Evolutionary conservation across 768 basidiomycete species (phyloP).

Genomic region (Tremella yokohamensis): DNA sequence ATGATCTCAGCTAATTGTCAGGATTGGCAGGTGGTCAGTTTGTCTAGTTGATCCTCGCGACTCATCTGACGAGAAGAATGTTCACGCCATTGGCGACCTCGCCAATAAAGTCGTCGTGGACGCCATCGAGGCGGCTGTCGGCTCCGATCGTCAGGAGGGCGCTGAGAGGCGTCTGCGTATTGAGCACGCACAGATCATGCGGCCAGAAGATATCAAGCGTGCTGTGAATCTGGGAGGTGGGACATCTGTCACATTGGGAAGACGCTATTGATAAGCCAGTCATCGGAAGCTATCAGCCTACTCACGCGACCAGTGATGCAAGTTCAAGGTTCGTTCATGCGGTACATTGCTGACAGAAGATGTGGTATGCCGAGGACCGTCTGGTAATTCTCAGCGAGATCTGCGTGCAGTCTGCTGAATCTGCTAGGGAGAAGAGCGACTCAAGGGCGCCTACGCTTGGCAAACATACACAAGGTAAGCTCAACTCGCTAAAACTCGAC

Average conservation of each 20-base stretch:
- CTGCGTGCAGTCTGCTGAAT: slow-evolving; percentile 33
- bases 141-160: slow-evolving; percentile 8
- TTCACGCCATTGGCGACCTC: slow-evolving; percentile 63
- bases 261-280: slow-evolving; percentile 56
- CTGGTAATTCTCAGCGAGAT: slow-evolving; percentile 57
- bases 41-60: background rate
- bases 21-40: slow-evolving; percentile 80
- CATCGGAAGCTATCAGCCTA: slow-evolving; percentile 87
- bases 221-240: slow-evolving; percentile 69
- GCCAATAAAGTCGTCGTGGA: slow-evolving; percentile 80
- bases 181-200: slow-evolving; percentile 90
- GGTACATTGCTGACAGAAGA: slow-evolving; percentile 62
- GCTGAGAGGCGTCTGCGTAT: slow-evolving; percentile 63
- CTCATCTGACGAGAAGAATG: slow-evolving; percentile 58
- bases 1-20: slow-evolving; percentile 12
- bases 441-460: slow-evolving; percentile 88
- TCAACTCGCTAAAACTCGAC: background rate
- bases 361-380: slow-evolving; percentile 84
- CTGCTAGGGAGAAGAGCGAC: slow-evolving; percentile 65
- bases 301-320: slow-evolving; percentile 66
- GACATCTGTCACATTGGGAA: slow-evolving; percentile 28
- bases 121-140: slow-evolving; percentile 69
- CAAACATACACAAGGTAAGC: slow-evolving; percentile 67
- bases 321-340: slow-evolving; percentile 6
- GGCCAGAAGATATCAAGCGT: slow-evolving; percentile 64